Evolutionary conservation across 179 eudicot genomes (phyloP), one percentile per base, ranked within the genome.

Genomic region (Patellifolia procumbens): DNA sequence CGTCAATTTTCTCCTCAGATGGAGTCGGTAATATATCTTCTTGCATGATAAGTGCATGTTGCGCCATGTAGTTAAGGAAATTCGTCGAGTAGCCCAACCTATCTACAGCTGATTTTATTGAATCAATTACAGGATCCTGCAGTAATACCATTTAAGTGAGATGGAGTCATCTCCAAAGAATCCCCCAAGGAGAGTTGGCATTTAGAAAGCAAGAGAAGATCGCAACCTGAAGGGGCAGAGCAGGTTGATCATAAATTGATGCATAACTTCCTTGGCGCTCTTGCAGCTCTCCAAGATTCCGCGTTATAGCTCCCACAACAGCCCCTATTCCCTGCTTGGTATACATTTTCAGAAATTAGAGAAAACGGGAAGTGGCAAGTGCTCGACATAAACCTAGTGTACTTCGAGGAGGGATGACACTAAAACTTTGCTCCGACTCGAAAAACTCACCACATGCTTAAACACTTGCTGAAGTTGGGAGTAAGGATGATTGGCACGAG

Each of bases 401-500:
- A 61, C 45, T 70, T 24, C 26, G 0, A 39, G 46, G 49, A n/a
- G 15, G n/a, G 24, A 68, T 19, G 46, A 26, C 37, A 78, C 31
- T 26, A 37, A 37, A 68, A 26, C 35, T 70, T 51, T 70, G 62
- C 34, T 26, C 17, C 42, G 55, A 62, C 31, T 49, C 9, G 24
- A 24, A 20, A 37, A 69, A 63, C 79, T 84, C 88, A 90, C 97
- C 91, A 89, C 96, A 70, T 92, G 96, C 89, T 88, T 91, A 83
- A 91, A 91, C 37, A 92, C 91, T 86, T 92, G 97, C 81, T 91
- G 96, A 68, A 92, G 88, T 83, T 89, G 92, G 12, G 97, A 92
- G 75, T 88, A 91, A 68, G 97, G 96, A 84, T 92, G 97, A 82
- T 91, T 91, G 52, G 93, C 91, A 68, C 97, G 97, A 64, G 92